Conservation (phyloP, 345 rosid genomes). For the Euphorbia pulcherrima region DNA sequence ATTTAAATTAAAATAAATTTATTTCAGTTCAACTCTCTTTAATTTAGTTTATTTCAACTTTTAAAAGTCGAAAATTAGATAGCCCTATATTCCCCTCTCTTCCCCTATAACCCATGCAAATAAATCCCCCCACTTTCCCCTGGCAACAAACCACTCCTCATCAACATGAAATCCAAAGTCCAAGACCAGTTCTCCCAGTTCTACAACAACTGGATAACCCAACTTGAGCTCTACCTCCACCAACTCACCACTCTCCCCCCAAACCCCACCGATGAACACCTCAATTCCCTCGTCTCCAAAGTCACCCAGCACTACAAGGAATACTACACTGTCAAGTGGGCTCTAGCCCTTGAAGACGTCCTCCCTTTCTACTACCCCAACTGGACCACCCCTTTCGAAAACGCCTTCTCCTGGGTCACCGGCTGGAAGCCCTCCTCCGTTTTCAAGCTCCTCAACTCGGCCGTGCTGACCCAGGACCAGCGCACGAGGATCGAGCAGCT, state of each 20-base stretch:
- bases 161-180: constrained; percentile 44
- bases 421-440: constrained; percentile 76
- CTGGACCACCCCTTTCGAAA: constrained; percentile 66
- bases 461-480: constrained; percentile 49
- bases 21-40: too few relatives aligned
- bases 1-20: too few relatives aligned
- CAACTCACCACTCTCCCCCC: constrained; percentile 25
- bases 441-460: constrained; percentile 47
- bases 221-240: constrained; percentile 46
- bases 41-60: too few relatives aligned
- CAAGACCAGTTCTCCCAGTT: constrained; percentile 51
- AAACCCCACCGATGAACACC: constrained; percentile 20
- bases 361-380: constrained; percentile 55
- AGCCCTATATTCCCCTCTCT: not conserved
- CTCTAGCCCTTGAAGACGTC: constrained; percentile 56
- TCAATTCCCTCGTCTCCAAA: constrained; percentile 45
- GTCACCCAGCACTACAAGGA: constrained; percentile 69
- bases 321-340: constrained; percentile 77
- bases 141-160: not conserved
- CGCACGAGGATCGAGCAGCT: constrained; percentile 45
- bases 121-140: too few relatives aligned
- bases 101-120: too few relatives aligned
- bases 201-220: constrained; percentile 52
- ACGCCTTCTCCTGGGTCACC: constrained; percentile 60
- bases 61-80: too few relatives aligned